Percentiles rank a stretch among this genome's conserved stretches.
phyloP scores from a whole-genome alignment of 83 land plant species.

The Diphasiastrum complanatum region DNA sequence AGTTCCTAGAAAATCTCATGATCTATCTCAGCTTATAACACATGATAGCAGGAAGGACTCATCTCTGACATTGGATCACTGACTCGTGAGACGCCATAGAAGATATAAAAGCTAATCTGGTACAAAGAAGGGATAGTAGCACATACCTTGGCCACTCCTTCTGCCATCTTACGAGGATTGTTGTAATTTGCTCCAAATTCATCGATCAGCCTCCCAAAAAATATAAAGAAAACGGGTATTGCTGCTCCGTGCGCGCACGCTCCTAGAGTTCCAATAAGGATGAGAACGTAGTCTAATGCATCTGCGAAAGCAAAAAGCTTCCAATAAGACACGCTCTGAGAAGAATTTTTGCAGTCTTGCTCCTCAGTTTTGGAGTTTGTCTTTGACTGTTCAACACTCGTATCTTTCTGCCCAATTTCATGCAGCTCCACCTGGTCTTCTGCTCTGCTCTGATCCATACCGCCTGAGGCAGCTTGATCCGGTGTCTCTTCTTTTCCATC shows the following conservation, averaged over 20 bases:
- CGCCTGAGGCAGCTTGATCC: no score
- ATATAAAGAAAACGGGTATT: slow-evolving; percentile 75
- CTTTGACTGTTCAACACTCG: no score
- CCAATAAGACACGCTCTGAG: slow-evolving; percentile 5
- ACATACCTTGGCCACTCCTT: slow-evolving; percentile 62
- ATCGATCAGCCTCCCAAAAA: slow-evolving; percentile 74
- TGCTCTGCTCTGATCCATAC: no score
- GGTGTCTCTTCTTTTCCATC: no score
- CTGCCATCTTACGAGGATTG: slow-evolving; percentile 50
- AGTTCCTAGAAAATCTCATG: no score
- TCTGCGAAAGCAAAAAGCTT: slow-evolving; percentile 64
- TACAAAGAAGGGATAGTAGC: not conserved
- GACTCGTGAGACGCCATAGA: not conserved
- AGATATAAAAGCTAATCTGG: slow-evolving; percentile 3
- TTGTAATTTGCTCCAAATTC: slow-evolving; percentile 60
- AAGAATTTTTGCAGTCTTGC: no score
- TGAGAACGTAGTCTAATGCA: slow-evolving; percentile 51
- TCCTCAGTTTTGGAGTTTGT: no score
- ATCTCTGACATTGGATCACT: no score
- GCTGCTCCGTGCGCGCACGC: slow-evolving; percentile 79
- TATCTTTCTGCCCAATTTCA: no score
- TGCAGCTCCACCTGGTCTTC: no score
- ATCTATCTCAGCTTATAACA: no score
- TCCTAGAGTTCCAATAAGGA: slow-evolving; percentile 56
- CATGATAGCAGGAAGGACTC: no score